Conservation (phyloP, 495 filamentous ascomycete genomes). For the Darksidea phi region DNA sequence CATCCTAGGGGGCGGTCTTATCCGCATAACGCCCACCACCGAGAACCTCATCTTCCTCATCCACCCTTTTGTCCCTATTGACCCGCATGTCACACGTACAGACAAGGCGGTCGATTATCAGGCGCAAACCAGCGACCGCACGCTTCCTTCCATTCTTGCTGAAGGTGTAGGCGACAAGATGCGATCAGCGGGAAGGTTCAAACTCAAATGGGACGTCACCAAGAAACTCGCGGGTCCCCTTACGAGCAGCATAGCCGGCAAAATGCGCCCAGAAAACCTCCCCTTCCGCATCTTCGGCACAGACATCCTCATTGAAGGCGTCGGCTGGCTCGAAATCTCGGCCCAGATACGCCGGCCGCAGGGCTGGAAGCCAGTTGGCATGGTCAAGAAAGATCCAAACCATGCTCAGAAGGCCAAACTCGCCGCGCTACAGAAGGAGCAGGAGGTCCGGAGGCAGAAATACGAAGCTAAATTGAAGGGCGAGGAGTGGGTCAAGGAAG, state of each 20-base stretch:
- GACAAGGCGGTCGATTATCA: slow-evolving; percentile 72
- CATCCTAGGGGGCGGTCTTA: slow-evolving; percentile 77
- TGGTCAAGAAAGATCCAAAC: slow-evolving; percentile 16
- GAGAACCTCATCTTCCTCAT: slow-evolving; percentile 62
- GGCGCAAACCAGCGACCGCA: slow-evolving; percentile 53
- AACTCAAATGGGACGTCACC: slow-evolving; percentile 79
- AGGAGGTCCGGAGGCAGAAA: background rate
- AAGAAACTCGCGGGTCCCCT: slow-evolving; percentile 63
- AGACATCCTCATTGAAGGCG: slow-evolving; percentile 86
- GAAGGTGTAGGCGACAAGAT: slow-evolving; percentile 57
- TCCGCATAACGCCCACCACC: slow-evolving; percentile 78
- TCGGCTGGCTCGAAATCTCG: slow-evolving; percentile 88
- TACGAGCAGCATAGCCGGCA: slow-evolving; percentile 51
- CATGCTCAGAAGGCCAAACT: slow-evolving; percentile 16
- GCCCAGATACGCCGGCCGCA: slow-evolving; percentile 68
- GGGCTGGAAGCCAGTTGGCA: slow-evolving; percentile 35
- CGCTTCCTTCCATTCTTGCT: slow-evolving; percentile 58
- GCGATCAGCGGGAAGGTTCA: slow-evolving; percentile 68
- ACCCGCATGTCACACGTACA: slow-evolving; percentile 71
- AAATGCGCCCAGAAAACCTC: slow-evolving; percentile 55
- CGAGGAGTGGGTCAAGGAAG: background rate
- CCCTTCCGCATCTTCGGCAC: slow-evolving; percentile 76
- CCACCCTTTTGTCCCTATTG: slow-evolving; percentile 75
- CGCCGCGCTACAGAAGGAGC: slow-evolving; percentile 12
- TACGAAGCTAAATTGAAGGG: background rate